phyloP scores from a whole-genome alignment of 2,329 filamentous ascomycete genomes.

The Colletotrichum noveboracense region DNA sequence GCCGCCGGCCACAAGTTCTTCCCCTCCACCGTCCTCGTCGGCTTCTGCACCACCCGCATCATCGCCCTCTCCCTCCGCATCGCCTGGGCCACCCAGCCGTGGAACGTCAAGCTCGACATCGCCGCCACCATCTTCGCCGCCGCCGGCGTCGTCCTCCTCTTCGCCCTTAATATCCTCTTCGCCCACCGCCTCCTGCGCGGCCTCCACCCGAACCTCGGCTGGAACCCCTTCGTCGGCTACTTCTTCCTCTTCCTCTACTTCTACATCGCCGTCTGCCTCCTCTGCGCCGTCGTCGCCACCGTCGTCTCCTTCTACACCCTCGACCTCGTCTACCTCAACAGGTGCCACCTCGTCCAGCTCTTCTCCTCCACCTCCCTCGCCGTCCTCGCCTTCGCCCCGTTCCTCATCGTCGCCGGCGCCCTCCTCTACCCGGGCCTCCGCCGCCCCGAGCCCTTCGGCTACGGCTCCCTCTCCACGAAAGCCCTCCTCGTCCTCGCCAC shows the following conservation, averaged over 20 bases:
- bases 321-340: slow-evolving; percentile 47
- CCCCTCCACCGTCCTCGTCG: slow-evolving; percentile 62
- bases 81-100: slow-evolving; percentile 53
- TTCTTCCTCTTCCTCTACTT: slow-evolving; percentile 64
- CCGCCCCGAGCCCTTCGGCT: slow-evolving; percentile 58
- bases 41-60: slow-evolving; percentile 62
- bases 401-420: slow-evolving; percentile 57
- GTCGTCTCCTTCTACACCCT: slow-evolving; percentile 74
- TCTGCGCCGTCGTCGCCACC: slow-evolving; percentile 69
- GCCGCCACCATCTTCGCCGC: slow-evolving; percentile 74
- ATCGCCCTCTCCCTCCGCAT: slow-evolving; percentile 57
- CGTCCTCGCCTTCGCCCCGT: slow-evolving; percentile 65
- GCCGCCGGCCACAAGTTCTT: slow-evolving; percentile 61
- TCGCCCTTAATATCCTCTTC: slow-evolving; percentile 80
- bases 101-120: slow-evolving; percentile 49
- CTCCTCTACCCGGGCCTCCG: slow-evolving; percentile 41
- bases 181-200: slow-evolving; percentile 77
- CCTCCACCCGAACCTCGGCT: slow-evolving; percentile 73
- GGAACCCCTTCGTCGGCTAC: slow-evolving; percentile 59
- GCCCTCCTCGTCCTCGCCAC: slow-evolving; percentile 66
- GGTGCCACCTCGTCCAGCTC: slow-evolving; percentile 70
- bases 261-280: slow-evolving; percentile 62
- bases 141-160: slow-evolving; percentile 77
- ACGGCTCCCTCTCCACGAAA: slow-evolving; percentile 71
- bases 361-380: slow-evolving; percentile 68